Percentiles rank a stretch among this genome's conserved stretches.
Evolutionary conservation across 495 filamentous ascomycete genomes (phyloP).

Genomic region (Neurospora sp.): DNA sequence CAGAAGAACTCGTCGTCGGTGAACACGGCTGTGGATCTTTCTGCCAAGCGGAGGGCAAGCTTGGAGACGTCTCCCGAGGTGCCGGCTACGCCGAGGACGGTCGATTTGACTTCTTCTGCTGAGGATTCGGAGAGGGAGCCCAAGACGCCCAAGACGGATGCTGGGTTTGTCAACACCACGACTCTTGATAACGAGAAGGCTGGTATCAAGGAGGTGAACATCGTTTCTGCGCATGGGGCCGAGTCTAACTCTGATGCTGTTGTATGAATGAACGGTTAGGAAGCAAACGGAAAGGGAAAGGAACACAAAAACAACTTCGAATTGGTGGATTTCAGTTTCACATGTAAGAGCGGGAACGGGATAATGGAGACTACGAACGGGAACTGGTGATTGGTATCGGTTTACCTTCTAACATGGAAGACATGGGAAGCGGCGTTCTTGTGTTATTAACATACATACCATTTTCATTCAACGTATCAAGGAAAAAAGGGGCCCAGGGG

Average conservation of each 20-base stretch:
- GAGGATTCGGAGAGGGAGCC: slow-evolving; percentile 24
- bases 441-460: neutral
- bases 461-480: neutral
- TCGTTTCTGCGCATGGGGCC: neutral
- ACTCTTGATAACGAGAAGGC: neutral
- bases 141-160: slow-evolving; percentile 18
- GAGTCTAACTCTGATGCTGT: slow-evolving; percentile 1
- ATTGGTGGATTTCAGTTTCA: neutral
- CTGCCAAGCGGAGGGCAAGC: neutral
- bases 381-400: neutral
- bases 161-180: neutral
- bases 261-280: slow-evolving; percentile 1
- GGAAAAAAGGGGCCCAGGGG: neutral
- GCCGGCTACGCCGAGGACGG: slow-evolving; percentile 9
- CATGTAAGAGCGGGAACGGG: neutral
- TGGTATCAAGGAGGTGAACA: slow-evolving; percentile 4
- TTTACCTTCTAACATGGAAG: neutral
- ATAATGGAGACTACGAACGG: neutral
- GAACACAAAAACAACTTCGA: neutral
- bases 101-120: slow-evolving; percentile 14
- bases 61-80: neutral
- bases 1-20: slow-evolving; percentile 23
- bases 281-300: neutral
- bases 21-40: slow-evolving; percentile 15
- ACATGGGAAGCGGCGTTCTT: neutral